Percentiles rank a stretch among this genome's conserved stretches.
These are phyloP conservation scores for Backusella macrospora DNA, from an alignment of 192 early-diverging fungal species.

Conservation along the genomic window DNA sequence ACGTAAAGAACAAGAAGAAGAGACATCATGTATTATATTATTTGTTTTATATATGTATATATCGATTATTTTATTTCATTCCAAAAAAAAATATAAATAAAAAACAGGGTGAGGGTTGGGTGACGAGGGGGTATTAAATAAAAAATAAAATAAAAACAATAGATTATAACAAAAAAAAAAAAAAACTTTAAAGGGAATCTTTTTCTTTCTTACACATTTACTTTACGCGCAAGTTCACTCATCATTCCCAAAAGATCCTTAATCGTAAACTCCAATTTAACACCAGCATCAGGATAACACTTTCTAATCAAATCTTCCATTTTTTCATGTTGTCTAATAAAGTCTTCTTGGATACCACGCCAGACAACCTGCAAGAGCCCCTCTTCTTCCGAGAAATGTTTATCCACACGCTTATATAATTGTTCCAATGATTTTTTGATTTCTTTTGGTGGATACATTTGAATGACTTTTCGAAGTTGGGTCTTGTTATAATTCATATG, in stretches of 20 bases:
- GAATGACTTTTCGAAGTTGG: constrained; percentile 81
- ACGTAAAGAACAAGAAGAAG: too few relatives aligned
- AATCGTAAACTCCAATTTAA: constrained; percentile 86
- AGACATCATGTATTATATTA: too few relatives aligned
- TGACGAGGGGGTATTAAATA: too few relatives aligned
- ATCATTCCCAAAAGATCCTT: constrained; percentile 76
- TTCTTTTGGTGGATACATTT: constrained; percentile 82
- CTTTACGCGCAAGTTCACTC: constrained; percentile 53
- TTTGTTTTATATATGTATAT: too few relatives aligned
- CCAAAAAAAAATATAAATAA: too few relatives aligned
- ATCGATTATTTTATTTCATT: too few relatives aligned
- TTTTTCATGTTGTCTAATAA: constrained; percentile 74
- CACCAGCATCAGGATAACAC: constrained; percentile 85
- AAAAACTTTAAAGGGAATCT: too few relatives aligned
- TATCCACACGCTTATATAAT: constrained; percentile 91
- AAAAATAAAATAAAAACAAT: too few relatives aligned
- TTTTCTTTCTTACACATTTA: constrained; percentile 16
- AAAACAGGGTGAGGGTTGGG: too few relatives aligned
- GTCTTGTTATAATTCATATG: constrained; percentile 84
- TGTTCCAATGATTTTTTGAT: constrained; percentile 79
- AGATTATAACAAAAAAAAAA: too few relatives aligned
- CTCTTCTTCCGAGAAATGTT: constrained; percentile 88
- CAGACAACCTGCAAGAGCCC: constrained; percentile 87
- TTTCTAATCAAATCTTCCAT: constrained; percentile 81
- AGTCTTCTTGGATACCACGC: constrained; percentile 88